phyloP scores from a whole-genome alignment of 805 yeast species.

The Lipomyces chichibuensis region DNA sequence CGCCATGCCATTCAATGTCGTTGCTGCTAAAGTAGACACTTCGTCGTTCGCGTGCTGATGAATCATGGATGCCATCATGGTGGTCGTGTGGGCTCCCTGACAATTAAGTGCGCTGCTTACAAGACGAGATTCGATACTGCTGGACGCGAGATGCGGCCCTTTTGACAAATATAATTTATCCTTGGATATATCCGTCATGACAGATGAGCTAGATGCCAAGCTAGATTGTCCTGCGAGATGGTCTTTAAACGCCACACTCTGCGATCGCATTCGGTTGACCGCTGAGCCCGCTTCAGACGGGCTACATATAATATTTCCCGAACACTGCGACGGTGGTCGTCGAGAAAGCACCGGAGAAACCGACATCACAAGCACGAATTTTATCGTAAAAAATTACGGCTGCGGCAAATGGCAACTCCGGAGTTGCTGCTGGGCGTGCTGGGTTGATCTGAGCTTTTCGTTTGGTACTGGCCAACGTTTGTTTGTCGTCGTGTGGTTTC shows the following conservation, averaged over 20 bases:
- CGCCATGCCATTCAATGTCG: background rate
- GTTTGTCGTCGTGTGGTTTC: background rate
- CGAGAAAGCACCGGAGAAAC: constrained; percentile 6
- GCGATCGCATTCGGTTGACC: background rate
- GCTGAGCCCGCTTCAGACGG: background rate
- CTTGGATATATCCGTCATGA: background rate
- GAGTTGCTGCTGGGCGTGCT: background rate
- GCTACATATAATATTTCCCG: background rate
- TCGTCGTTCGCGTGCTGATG: background rate
- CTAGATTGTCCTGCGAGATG: background rate
- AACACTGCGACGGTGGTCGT: constrained; percentile 6
- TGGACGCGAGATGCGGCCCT: background rate
- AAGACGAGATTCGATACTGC: background rate
- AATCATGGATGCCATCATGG: background rate
- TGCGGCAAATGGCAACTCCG: background rate
- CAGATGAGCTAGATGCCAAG: background rate
- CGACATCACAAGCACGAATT: constrained; percentile 8
- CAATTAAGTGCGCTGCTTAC: background rate
- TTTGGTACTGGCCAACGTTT: background rate
- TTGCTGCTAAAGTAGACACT: background rate
- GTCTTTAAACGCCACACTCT: background rate
- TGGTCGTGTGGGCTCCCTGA: background rate
- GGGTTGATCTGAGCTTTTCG: background rate
- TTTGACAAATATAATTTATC: background rate
- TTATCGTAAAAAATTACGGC: background rate